Base-by-base conservation (phyloP, 495 filamentous ascomycete species). In the Aspergillus baeticus region DNA sequence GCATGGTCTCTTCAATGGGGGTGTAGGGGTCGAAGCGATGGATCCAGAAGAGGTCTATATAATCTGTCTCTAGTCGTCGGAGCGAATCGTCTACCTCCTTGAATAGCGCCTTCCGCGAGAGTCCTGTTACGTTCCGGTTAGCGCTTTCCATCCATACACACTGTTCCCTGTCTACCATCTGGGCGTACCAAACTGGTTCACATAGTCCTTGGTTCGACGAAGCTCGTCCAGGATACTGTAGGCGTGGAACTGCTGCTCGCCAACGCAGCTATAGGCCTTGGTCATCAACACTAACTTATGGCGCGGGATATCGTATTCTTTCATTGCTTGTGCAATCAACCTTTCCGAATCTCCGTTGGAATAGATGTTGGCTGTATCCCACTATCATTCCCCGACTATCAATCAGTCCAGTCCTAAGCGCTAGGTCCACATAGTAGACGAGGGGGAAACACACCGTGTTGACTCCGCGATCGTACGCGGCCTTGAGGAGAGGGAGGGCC, bases 191-290 rank as follows among this genome's bases (percentile, higher is more conserved):
- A 48, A 48, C 2, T 33, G 45, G 14, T 48, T 35, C 15, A 48
- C 45, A 17, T 48, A 48, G 31, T 48, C 45, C 45, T 35, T 48
- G 26, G 11, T 33, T 17, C 4, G 2, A 1, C 45, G 21, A 4
- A 48, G 29, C 14, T 48, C 11, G 18, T 35, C 45, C 6, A 48
- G 45, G 22, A 48, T 48, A 10, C 26, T 23, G 17, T 48, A 48
- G 1, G 45, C 23, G 31, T 48, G 45, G 45, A 48, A 48, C 45
- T 48, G 23, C 17, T 48, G 11, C 14, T 48, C 43, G 13, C 45
- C 45, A 6, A 48, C 26, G 23, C 45, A 48, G 45, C 45, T 48
- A 10, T 17, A 48, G 23, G 45, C 45, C 45, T 48, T 48, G 45
- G 45, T 48, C 45, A 48, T 48, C 11, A 48, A n/a, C 0, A 48